phyloP scores from a whole-genome alignment of 352 stramenopile species.

The Thalassiosira hispida region DNA sequence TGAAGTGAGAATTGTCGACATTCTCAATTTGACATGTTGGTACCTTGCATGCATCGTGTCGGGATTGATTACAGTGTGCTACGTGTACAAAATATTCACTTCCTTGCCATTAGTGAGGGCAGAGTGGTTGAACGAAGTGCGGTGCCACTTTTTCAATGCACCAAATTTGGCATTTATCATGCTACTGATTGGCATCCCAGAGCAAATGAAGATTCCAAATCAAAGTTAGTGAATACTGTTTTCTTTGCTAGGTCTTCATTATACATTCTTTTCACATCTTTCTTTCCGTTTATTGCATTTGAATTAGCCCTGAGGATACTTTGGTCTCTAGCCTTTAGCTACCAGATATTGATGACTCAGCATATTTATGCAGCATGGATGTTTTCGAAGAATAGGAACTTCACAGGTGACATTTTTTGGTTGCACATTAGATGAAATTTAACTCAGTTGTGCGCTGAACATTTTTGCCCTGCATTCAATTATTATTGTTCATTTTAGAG shows the following conservation, averaged over 20 bases:
- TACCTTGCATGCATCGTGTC: constrained; percentile 7
- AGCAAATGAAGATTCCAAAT: not conserved
- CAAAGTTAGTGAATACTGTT: constrained; percentile 4
- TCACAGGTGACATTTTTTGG: constrained; percentile 10
- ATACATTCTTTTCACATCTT: not conserved
- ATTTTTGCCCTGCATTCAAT: not conserved
- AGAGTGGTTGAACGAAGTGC: constrained; percentile 33
- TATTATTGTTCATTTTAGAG: not conserved
- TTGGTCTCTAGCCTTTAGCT: constrained; percentile 14
- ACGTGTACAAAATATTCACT: constrained; percentile 22
- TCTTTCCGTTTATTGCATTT: not conserved
- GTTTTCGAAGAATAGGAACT: constrained; percentile 27
- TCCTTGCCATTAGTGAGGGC: constrained; percentile 21
- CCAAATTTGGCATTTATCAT: constrained; percentile 42
- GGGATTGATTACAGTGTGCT: not conserved
- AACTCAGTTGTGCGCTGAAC: not conserved
- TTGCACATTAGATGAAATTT: constrained; percentile 1
- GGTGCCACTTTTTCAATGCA: constrained; percentile 54
- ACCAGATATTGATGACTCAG: constrained; percentile 30
- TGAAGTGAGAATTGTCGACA: not conserved
- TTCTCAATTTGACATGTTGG: constrained; percentile 33
- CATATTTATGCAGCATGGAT: constrained; percentile 50
- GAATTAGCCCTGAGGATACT: constrained; percentile 10
- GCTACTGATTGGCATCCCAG: constrained; percentile 33
- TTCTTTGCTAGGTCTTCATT: not conserved